These are phyloP conservation scores for Saururus chinensis DNA, from an alignment of 164 flowering plant genomes.

Conservation along the genomic window DNA sequence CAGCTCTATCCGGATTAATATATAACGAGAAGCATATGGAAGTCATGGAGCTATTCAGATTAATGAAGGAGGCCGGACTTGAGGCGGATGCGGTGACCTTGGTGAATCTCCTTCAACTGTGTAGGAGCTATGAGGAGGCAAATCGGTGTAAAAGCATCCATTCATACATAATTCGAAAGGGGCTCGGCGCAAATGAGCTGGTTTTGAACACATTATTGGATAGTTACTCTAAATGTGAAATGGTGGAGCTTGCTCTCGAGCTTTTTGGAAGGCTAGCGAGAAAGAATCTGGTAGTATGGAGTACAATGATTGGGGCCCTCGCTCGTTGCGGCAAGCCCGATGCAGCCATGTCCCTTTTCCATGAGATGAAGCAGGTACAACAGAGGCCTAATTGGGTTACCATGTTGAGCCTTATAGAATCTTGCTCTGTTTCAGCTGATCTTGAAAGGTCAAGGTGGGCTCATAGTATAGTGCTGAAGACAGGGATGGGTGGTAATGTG, in stretches of 20 bases:
- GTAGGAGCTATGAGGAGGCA: constrained; percentile 36
- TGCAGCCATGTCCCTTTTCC: constrained; percentile 51
- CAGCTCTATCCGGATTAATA: constrained; percentile 58
- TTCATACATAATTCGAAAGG: constrained; percentile 29
- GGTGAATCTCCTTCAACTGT: constrained; percentile 51
- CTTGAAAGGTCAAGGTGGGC: constrained; percentile 46
- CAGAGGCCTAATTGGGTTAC: constrained; percentile 41
- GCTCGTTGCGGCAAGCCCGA: constrained; percentile 52
- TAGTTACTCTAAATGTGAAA: constrained; percentile 53
- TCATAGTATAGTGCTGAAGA: constrained; percentile 61
- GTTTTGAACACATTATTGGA: constrained; percentile 50
- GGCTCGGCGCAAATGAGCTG: constrained; percentile 33
- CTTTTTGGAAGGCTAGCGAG: constrained; percentile 30
- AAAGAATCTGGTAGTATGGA: constrained; percentile 59
- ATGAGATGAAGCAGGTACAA: constrained; percentile 32
- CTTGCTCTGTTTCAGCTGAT: constrained; percentile 56
- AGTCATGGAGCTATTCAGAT: constrained; percentile 31
- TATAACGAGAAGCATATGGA: constrained; percentile 31
- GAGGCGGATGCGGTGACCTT: constrained; percentile 53
- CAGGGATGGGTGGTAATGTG: constrained; percentile 38
- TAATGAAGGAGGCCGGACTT: constrained; percentile 43
- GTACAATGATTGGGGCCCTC: constrained; percentile 70
- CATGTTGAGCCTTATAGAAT: constrained; percentile 53
- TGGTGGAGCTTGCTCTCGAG: constrained; percentile 34
- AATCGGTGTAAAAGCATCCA: constrained; percentile 56